Evolutionary conservation across 2,329 filamentous ascomycete genomes (phyloP).

Genomic region (Apiospora rasikravindrae): DNA sequence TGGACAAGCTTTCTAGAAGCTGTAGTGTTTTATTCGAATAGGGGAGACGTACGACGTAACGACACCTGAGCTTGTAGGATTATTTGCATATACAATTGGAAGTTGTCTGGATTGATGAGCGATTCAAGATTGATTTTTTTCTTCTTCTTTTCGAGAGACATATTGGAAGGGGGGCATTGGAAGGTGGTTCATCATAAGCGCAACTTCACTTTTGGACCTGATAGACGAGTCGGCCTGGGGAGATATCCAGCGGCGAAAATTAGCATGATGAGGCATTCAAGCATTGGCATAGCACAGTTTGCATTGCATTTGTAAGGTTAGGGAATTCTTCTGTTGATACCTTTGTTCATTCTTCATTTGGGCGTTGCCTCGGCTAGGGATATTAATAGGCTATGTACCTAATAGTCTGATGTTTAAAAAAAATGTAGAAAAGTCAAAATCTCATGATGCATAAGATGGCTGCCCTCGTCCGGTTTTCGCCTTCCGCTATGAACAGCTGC

Average conservation of each 20-base stretch:
- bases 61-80: conserved; percentile 3
- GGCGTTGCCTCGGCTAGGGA: not conserved
- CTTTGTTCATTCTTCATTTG: not conserved
- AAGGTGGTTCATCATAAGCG: not conserved
- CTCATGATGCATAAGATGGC: not conserved
- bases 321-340: not conserved
- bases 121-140: conserved; percentile 2
- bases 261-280: conserved; percentile 6
- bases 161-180: not conserved
- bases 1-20: conserved; percentile 38
- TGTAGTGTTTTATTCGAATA: not conserved
- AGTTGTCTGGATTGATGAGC: conserved; percentile 8
- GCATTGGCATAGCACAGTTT: conserved; percentile 16
- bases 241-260: not conserved
- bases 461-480: not conserved
- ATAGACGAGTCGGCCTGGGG: not conserved
- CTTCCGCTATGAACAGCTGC: not conserved
- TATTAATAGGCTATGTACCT: not conserved
- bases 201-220: not conserved
- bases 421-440: not conserved
- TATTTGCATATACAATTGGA: conserved; percentile 10
- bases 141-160: not conserved
- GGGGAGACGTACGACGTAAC: conserved; percentile 3
- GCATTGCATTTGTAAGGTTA: conserved; percentile 4
- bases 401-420: not conserved